phyloP scores from a whole-genome alignment of 176 grass and related monocot species.

The Pontederia paniculata region DNA sequence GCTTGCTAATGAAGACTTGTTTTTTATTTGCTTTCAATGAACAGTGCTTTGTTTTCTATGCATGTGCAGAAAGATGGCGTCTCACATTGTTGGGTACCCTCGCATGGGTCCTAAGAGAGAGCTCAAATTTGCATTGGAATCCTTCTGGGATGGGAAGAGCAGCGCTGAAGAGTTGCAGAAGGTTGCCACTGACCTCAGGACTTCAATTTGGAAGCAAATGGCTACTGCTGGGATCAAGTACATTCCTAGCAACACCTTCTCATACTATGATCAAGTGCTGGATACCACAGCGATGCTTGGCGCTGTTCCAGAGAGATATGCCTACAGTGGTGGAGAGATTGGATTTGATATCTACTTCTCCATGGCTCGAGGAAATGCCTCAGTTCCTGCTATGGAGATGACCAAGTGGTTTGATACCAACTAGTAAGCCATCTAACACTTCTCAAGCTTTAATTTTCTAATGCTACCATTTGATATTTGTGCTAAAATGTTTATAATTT shows the following conservation, averaged over 20 bases:
- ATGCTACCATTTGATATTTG: constrained; percentile 12
- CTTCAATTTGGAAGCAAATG: constrained; percentile 96
- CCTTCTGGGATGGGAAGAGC: constrained; percentile 95
- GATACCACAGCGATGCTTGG: constrained; percentile 92
- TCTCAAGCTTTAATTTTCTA: constrained; percentile 11
- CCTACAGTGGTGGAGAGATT: constrained; percentile 71
- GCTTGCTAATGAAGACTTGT: too few species aligned
- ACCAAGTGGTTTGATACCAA: constrained; percentile 99
- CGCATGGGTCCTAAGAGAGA: constrained; percentile 99
- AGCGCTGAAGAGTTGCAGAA: constrained; percentile 80
- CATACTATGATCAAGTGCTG: constrained; percentile 92
- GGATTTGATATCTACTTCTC: constrained; percentile 83
- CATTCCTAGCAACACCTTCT: constrained; percentile 98
- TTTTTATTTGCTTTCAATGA: too few species aligned
- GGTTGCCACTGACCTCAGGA: constrained; percentile 57
- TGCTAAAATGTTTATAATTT: constrained; percentile 14
- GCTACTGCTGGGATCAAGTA: constrained; percentile 67
- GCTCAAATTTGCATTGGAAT: constrained; percentile 94
- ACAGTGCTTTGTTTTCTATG: background rate
- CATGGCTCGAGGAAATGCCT: constrained; percentile 88
- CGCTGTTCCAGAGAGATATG: constrained; percentile 78
- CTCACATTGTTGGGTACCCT: constrained; percentile 92
- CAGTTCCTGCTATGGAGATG: constrained; percentile 98
- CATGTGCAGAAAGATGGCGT: constrained; percentile 63
- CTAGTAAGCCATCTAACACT: constrained; percentile 51